A percentile compares a stretch with the other conserved stretches of the same genome.
These are phyloP conservation scores for Annulohypoxylon maeteangense DNA, from an alignment of 495 filamentous ascomycete species.

Conservation along the genomic window DNA sequence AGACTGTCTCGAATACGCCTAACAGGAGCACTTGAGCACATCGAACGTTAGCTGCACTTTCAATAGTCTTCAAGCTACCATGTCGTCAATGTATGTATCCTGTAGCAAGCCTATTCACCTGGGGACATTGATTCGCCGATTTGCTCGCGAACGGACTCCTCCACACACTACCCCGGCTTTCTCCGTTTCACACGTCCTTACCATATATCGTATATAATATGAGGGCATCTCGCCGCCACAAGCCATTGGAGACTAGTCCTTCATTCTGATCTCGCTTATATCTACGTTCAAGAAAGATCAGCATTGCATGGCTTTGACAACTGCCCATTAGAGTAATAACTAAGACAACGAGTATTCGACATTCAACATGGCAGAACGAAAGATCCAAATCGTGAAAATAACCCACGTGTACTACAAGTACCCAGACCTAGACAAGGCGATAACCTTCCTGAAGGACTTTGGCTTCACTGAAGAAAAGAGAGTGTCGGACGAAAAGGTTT, in stretches of 20 bases:
- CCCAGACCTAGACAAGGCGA: constrained; percentile 57
- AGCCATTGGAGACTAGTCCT: background rate
- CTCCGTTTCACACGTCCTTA: constrained; percentile 27
- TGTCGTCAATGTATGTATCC: background rate
- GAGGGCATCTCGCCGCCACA: background rate
- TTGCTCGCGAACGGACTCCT: constrained; percentile 40
- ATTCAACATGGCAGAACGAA: constrained; percentile 43
- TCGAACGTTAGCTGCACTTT: constrained; percentile 1
- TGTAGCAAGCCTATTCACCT: background rate
- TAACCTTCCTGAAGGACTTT: constrained; percentile 66
- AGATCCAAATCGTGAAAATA: constrained; percentile 65
- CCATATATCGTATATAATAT: constrained; percentile 24
- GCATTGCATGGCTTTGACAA: background rate
- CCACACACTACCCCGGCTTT: constrained; percentile 39
- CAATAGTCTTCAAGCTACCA: constrained; percentile 7
- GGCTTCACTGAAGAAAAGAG: constrained; percentile 61
- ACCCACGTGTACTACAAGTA: constrained; percentile 69
- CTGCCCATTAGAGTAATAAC: background rate
- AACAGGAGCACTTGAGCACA: background rate
- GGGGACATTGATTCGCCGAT: constrained; percentile 40
- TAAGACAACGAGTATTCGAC: constrained; percentile 14
- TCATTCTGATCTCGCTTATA: constrained; percentile 14
- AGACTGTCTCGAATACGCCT: constrained; percentile 3
- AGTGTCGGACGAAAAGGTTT: constrained; percentile 60
- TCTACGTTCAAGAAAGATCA: background rate